These are phyloP conservation scores for Barnettozyma sucrosica DNA, from an alignment of 805 yeast genomes.

Conservation along the genomic window DNA sequence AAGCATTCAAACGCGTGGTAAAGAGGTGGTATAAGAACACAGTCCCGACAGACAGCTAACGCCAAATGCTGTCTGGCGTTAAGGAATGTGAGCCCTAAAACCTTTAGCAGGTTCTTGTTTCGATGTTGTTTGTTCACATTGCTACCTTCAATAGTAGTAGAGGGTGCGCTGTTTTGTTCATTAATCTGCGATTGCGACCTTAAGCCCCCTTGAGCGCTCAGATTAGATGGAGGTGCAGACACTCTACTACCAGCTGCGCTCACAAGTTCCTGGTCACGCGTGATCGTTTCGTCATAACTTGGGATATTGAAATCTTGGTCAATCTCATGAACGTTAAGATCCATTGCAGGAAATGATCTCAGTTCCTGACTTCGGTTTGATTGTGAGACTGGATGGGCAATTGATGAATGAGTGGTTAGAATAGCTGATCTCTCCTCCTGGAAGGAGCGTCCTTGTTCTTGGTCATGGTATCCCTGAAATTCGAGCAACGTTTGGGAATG, in stretches of 20 bases:
- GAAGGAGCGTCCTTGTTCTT: conserved; percentile 1
- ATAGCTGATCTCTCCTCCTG: not conserved
- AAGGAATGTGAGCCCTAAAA: conserved; percentile 62
- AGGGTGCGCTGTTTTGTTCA: not conserved
- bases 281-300: conserved; percentile 12
- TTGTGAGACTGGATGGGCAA: not conserved
- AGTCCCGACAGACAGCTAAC: conserved; percentile 71
- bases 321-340: not conserved
- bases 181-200: not conserved
- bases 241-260: conserved; percentile 4
- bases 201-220: not conserved
- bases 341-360: not conserved
- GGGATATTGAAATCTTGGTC: conserved; percentile 10
- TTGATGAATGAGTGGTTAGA: not conserved
- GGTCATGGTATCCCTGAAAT: conserved; percentile 19
- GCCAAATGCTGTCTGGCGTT: conserved; percentile 73
- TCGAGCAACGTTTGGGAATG: conserved; percentile 25
- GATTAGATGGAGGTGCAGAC: conserved; percentile 1
- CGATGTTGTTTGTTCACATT: conserved; percentile 6
- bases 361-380: not conserved
- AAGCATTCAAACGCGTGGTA: conserved; percentile 45
- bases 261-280: conserved; percentile 4
- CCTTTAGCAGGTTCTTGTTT: conserved; percentile 35
- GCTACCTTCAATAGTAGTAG: conserved; percentile 2
- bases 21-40: conserved; percentile 65